A percentile compares a stretch with the other conserved stretches of the same genome.
Conservation (phyloP, 2,329 filamentous ascomycete genomes). For the Penicillium paneum region DNA sequence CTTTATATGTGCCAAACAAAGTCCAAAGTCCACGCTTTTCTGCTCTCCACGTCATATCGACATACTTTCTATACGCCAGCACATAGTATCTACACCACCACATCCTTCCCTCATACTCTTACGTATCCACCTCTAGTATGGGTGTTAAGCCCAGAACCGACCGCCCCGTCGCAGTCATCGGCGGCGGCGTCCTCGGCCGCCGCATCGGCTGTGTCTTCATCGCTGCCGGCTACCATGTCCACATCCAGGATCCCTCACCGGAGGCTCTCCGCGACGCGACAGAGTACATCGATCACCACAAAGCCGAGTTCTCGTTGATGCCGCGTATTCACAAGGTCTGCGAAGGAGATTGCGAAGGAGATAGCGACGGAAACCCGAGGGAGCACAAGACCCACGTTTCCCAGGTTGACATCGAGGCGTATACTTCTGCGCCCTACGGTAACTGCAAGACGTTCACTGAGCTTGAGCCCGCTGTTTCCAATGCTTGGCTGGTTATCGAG, state of each 20-base stretch:
- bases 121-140: neutral
- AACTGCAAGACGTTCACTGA: conserved; percentile 36
- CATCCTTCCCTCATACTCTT: neutral
- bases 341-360: neutral
- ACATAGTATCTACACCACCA: neutral
- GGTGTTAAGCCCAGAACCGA: conserved; percentile 3
- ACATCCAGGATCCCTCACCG: conserved; percentile 26
- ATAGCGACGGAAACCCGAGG: neutral
- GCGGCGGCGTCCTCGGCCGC: conserved; percentile 40
- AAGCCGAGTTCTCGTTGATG: conserved; percentile 24
- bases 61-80: neutral
- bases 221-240: conserved; percentile 27
- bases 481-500: conserved; percentile 55
- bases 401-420: conserved; percentile 20
- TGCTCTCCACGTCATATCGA: conserved; percentile 2
- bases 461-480: conserved; percentile 40
- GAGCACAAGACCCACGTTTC: conserved; percentile 12
- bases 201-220: conserved; percentile 34
- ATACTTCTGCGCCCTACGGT: conserved; percentile 28
- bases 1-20: neutral
- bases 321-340: conserved; percentile 7
- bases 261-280: conserved; percentile 25
- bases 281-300: conserved; percentile 33
- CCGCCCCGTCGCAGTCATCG: conserved; percentile 39
- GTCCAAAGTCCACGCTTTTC: neutral